A percentile compares a stretch with the other conserved stretches of the same genome.
phyloP scores from a whole-genome alignment of 805 yeast species.

The Diddensiella caesifluorescens region DNA sequence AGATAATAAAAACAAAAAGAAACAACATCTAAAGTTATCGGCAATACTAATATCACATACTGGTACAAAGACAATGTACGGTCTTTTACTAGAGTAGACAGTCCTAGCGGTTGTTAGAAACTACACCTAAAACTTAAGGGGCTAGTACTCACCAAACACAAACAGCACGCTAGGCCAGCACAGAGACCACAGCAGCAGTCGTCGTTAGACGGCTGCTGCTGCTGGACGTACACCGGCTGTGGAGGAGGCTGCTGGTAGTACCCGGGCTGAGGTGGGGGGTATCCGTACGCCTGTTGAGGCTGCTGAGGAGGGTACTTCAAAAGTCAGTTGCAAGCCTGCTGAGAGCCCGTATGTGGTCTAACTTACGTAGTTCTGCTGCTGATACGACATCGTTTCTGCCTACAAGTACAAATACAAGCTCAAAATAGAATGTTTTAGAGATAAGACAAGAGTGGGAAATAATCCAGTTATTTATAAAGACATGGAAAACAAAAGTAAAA shows the following conservation, averaged over 20 bases:
- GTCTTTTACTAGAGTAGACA: slow-evolving; percentile 20
- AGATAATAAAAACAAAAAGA: slow-evolving; percentile 1
- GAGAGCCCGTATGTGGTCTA: no score
- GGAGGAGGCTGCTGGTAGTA: slow-evolving; percentile 26
- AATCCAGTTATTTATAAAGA: no score
- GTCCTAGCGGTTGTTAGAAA: slow-evolving; percentile 12
- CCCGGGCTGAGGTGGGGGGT: slow-evolving; percentile 15
- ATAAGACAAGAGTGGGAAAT: no score
- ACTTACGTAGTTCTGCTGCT: no score
- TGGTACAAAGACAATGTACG: neutral
- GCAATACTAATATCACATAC: neutral
- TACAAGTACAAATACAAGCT: no score
- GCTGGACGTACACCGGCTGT: slow-evolving; percentile 28
- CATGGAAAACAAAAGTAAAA: no score
- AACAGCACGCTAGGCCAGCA: slow-evolving; percentile 32
- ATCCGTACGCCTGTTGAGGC: slow-evolving; percentile 20
- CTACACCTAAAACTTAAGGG: neutral
- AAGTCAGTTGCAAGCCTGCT: no score
- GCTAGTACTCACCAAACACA: slow-evolving; percentile 24
- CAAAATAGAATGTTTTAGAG: no score
- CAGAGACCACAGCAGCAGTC: slow-evolving; percentile 34
- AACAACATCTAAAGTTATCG: neutral
- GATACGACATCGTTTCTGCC: no score
- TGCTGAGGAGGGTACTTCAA: slow-evolving; percentile 19
- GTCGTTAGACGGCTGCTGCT: slow-evolving; percentile 19